Conservation (phyloP, 2,329 filamentous ascomycete genomes). For the Verticillium isaacii region DNA sequence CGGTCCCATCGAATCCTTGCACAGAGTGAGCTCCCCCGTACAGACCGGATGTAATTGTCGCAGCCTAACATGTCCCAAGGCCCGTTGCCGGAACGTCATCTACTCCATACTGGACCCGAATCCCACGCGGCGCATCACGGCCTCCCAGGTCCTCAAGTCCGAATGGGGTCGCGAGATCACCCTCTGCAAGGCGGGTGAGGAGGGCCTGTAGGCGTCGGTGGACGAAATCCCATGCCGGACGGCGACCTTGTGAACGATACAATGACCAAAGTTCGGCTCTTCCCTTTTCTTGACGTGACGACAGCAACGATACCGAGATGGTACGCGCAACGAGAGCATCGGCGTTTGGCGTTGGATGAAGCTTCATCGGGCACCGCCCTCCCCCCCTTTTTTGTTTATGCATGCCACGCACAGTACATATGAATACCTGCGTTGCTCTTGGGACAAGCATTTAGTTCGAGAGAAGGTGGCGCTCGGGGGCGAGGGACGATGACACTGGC, state of each 20-base stretch:
- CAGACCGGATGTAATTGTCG: background rate
- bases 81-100: constrained; percentile 95
- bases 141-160: constrained; percentile 93
- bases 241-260: background rate
- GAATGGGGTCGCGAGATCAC: constrained; percentile 99
- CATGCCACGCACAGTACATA: constrained; percentile 1
- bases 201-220: constrained; percentile 67
- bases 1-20: constrained; percentile 89
- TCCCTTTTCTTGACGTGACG: background rate
- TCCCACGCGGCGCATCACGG: constrained; percentile 84
- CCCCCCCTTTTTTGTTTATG: constrained; percentile 1
- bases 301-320: background rate
- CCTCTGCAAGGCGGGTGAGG: constrained; percentile 92
- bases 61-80: constrained; percentile 44
- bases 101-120: constrained; percentile 98
- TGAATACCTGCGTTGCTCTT: background rate
- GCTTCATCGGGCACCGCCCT: background rate
- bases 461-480: background rate
- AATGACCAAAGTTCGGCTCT: background rate
- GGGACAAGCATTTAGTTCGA: background rate
- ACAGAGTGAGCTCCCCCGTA: constrained; percentile 64
- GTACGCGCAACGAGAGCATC: constrained; percentile 7
- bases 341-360: constrained; percentile 11
- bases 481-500: background rate
- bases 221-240: background rate